phyloP scores from a whole-genome alignment of 495 filamentous ascomycete species.

The Aspergillus bertholletiae region DNA sequence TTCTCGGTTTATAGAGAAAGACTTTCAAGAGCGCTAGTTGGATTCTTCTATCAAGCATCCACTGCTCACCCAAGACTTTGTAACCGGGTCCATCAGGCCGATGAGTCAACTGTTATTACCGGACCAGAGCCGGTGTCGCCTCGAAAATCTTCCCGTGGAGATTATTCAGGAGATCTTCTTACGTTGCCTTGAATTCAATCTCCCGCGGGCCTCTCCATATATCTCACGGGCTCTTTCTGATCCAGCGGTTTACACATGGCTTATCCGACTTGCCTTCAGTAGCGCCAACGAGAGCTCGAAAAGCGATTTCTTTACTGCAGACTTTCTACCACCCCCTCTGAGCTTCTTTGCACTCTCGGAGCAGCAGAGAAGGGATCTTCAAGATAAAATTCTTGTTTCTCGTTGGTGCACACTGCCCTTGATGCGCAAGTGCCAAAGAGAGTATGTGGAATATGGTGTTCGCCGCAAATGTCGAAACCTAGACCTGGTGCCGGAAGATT shows the following conservation, averaged over 20 bases:
- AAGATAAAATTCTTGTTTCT: conserved; percentile 35
- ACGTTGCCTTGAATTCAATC: conserved; percentile 45
- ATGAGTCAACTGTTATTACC: conserved; percentile 13
- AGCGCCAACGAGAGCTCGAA: conserved; percentile 29
- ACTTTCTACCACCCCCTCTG: conserved; percentile 36
- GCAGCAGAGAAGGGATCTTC: conserved; percentile 22
- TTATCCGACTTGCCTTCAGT: conserved; percentile 41
- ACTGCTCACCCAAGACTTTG: not conserved
- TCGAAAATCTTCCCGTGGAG: conserved; percentile 52
- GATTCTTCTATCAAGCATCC: not conserved
- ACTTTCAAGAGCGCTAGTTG: not conserved
- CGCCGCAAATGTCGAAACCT: conserved; percentile 22
- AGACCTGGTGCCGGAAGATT: conserved; percentile 21
- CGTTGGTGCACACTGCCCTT: conserved; percentile 44
- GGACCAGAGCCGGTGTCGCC: conserved; percentile 21
- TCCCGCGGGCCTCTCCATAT: conserved; percentile 42
- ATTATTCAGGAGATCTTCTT: conserved; percentile 51
- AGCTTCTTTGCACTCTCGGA: conserved; percentile 26
- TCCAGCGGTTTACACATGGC: conserved; percentile 40
- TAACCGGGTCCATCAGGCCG: conserved; percentile 3
- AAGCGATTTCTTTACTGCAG: conserved; percentile 29
- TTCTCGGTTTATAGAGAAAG: not conserved
- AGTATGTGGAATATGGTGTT: conserved; percentile 35
- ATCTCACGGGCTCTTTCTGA: conserved; percentile 32
- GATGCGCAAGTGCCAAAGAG: conserved; percentile 37